Evolutionary conservation across 257 asterid genomes (phyloP).

Genomic region (Solanum virginianum): DNA sequence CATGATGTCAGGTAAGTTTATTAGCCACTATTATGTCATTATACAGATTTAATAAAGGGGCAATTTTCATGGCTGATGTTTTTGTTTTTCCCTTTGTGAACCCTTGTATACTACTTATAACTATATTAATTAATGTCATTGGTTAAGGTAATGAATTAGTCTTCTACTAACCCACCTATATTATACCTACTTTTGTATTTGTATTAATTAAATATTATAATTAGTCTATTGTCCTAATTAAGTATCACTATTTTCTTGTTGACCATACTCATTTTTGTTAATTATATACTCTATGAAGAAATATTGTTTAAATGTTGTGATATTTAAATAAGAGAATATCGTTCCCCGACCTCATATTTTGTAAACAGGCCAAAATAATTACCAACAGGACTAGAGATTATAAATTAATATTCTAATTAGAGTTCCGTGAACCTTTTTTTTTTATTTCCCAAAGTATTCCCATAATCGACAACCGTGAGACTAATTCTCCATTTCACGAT

Average conservation of each 20-base stretch:
- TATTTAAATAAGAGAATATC: neutral
- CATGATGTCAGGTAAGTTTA: conserved; percentile 30
- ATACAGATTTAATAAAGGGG: neutral
- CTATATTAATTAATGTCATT: neutral
- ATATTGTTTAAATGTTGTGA: neutral
- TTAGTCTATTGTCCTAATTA: neutral
- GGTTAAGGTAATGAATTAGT: conserved; percentile 11
- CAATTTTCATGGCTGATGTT: conserved; percentile 10
- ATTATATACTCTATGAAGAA: neutral
- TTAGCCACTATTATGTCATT: neutral
- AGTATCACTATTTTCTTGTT: neutral
- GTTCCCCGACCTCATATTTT: neutral
- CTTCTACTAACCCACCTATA: conserved; percentile 20
- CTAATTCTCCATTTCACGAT: too few species aligned
- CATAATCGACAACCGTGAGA: too few species aligned
- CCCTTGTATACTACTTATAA: neutral
- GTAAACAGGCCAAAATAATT: too few species aligned
- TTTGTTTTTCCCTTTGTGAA: neutral
- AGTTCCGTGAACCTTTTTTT: neutral
- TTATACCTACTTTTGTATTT: conserved; percentile 19
- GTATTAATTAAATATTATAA: neutral
- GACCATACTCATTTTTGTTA: neutral
- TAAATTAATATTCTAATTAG: neutral
- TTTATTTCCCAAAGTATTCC: too few species aligned
- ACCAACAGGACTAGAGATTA: neutral